Conservation (phyloP, 1,284 basidiomycete species). For the Ceratobasidium sp. region DNA sequence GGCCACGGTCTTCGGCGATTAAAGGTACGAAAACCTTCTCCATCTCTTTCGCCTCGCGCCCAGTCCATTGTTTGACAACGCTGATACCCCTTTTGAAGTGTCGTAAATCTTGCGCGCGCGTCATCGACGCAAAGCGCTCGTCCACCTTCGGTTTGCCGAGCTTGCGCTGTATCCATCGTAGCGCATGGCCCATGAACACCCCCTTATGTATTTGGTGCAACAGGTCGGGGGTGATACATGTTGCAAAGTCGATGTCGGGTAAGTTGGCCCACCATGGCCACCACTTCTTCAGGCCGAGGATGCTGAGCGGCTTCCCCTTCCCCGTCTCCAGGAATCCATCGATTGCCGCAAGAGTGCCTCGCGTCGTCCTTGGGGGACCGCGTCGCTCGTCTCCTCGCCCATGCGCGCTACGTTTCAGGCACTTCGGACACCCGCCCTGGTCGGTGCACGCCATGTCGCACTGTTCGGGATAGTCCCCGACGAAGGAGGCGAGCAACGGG, state of each 20-base stretch:
- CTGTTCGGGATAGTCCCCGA: constrained; percentile 44
- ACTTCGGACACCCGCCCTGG: constrained; percentile 26
- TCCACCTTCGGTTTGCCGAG: background rate
- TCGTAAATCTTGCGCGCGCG: background rate
- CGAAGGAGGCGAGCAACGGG: constrained; percentile 49
- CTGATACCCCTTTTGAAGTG: background rate
- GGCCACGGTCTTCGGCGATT: background rate
- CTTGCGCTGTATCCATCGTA: background rate
- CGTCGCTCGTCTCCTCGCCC: background rate
- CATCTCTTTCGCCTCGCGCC: constrained; percentile 31
- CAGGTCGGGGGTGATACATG: constrained; percentile 53
- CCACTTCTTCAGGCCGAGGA: background rate
- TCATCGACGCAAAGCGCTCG: constrained; percentile 6
- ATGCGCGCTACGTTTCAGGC: background rate
- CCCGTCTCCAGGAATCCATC: background rate
- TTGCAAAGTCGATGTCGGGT: constrained; percentile 48
- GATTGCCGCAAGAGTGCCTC: background rate
- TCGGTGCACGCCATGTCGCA: constrained; percentile 41
- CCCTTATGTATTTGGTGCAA: constrained; percentile 57
- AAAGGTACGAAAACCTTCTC: background rate
- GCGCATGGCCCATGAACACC: constrained; percentile 54
- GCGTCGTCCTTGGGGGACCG: background rate
- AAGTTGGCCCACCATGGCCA: constrained; percentile 21
- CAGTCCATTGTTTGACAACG: constrained; percentile 8
- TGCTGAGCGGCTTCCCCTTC: background rate